Base-by-base conservation (phyloP, 2,329 filamentous ascomycete genomes). In the Aureobasidium uvarum region DNA sequence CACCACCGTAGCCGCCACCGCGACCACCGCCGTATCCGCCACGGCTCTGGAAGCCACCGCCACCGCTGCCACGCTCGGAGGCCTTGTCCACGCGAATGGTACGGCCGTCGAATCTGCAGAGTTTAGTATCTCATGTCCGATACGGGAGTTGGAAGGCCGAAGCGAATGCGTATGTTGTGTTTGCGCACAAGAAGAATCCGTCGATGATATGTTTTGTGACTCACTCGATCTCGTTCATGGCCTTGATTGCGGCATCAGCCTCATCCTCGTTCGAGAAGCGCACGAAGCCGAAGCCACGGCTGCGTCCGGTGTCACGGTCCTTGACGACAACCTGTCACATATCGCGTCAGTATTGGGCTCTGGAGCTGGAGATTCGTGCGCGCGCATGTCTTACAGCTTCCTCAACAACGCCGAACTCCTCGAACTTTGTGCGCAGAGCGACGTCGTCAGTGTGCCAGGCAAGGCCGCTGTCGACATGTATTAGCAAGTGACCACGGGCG, bases 361-460 rank as follows among this genome's bases (percentile, higher is more conserved):
- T 48, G 25, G 25, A 25, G 16, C n/a, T 33, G 25, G 38, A 33
- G 33, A 41, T 50, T n/a, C 1, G 31, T 89, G 28, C 23, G 43
- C n/a, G 58, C 58, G 41, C 25, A 51, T n/a, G 33, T 51, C 92
- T 79, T 86, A 98, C 95, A 73, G 95, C 95, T 86, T 99, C 94
- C 77, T 97, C 92, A 71, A 99, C 90, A 48, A 83, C 82, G 67
- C 94, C 94, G 75, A 91, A 97, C 78, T 95, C 89, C 78, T 94
- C 89, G 78, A 99, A 99, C 80, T 96, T 96, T 76, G 89, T 82
- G 75, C 91, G 89, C 70, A 99, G 83, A 71, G 91, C 92, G 51
- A 81, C 80, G 80, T 98, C 94, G 79, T 96, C 92, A 70, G 95
- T 99, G 82, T 97, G 93, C 95, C 95, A 99, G 74, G 95, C 92